Percentiles rank a stretch among this genome's conserved stretches.
These are phyloP conservation scores for Thozetella sp. DNA, from an alignment of 495 filamentous ascomycete species.

Conservation along the genomic window DNA sequence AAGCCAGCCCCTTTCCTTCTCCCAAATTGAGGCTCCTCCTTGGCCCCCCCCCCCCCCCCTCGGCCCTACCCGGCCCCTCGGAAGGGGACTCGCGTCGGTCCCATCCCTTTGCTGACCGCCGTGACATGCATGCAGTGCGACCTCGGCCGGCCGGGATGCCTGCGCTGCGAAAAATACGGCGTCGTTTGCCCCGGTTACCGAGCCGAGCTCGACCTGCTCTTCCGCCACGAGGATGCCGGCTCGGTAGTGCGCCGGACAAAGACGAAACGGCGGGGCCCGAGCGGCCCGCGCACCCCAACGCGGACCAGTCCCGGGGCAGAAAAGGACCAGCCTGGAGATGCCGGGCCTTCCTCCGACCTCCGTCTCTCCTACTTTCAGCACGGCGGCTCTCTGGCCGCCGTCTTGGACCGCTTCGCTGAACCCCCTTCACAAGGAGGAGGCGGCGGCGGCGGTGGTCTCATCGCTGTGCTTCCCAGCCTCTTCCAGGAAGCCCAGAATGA, in stretches of 20 bases:
- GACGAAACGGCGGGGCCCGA: neutral
- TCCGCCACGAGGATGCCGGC: conserved; percentile 3
- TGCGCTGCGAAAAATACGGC: conserved; percentile 15
- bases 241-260: neutral
- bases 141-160: conserved; percentile 9
- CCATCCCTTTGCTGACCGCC: neutral
- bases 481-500: neutral
- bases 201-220: conserved; percentile 9
- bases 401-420: neutral
- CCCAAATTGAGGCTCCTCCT: neutral
- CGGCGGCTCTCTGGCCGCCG: neutral
- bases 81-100: too few species aligned
- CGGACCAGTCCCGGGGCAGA: neutral
- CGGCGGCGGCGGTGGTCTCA: neutral
- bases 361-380: too few species aligned
- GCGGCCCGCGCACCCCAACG: neutral
- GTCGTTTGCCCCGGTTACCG: conserved; percentile 10
- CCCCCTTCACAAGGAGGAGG: neutral
- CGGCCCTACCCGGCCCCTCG: too few species aligned
- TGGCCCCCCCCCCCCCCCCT: neutral
- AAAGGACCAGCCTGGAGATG: too few species aligned
- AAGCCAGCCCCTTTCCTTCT: neutral
- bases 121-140: conserved; percentile 9
- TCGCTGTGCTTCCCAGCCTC: neutral
- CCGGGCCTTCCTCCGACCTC: too few species aligned